Conservation (phyloP, 495 filamentous ascomycete genomes). For the Lepraria neglecta region DNA sequence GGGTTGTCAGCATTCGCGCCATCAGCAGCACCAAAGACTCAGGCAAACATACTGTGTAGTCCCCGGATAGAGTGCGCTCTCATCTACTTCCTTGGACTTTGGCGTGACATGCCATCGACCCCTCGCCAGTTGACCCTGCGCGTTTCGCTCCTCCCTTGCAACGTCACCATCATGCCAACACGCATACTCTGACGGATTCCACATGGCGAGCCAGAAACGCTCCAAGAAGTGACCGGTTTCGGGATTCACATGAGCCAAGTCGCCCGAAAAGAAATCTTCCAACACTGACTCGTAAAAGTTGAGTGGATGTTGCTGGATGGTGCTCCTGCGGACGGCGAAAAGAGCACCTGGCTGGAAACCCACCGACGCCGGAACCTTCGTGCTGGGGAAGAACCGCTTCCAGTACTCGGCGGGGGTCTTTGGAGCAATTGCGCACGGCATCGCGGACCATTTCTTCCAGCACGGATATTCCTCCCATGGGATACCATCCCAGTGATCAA, state of each 20-base stretch:
- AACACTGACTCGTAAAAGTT: slow-evolving; percentile 15
- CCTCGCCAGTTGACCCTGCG: slow-evolving; percentile 22
- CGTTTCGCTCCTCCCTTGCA: slow-evolving; percentile 15
- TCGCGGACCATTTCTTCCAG: slow-evolving; percentile 20
- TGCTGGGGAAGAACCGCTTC: slow-evolving; percentile 11
- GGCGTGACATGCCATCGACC: slow-evolving; percentile 21
- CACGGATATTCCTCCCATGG: slow-evolving; percentile 23
- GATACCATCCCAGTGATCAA: slow-evolving; percentile 24
- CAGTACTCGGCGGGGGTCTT: slow-evolving; percentile 17
- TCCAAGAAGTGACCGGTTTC: slow-evolving; percentile 23
- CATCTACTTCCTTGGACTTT: slow-evolving; percentile 8
- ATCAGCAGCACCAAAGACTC: no score
- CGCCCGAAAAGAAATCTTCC: slow-evolving; percentile 16
- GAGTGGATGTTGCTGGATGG: slow-evolving; percentile 18
- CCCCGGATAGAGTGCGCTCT: slow-evolving; percentile 1
- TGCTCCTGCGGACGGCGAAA: slow-evolving; percentile 16
- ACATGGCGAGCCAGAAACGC: slow-evolving; percentile 22
- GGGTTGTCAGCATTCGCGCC: no score
- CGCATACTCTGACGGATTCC: slow-evolving; percentile 18
- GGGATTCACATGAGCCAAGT: slow-evolving; percentile 20
- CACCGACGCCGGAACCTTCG: slow-evolving; percentile 11
- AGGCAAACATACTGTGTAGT: not conserved
- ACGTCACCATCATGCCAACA: slow-evolving; percentile 18
- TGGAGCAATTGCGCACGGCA: slow-evolving; percentile 1
- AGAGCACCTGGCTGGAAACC: slow-evolving; percentile 21